These are phyloP conservation scores for Neonectria neomacrospora DNA, from an alignment of 2,329 filamentous ascomycete genomes.

Conservation along the genomic window DNA sequence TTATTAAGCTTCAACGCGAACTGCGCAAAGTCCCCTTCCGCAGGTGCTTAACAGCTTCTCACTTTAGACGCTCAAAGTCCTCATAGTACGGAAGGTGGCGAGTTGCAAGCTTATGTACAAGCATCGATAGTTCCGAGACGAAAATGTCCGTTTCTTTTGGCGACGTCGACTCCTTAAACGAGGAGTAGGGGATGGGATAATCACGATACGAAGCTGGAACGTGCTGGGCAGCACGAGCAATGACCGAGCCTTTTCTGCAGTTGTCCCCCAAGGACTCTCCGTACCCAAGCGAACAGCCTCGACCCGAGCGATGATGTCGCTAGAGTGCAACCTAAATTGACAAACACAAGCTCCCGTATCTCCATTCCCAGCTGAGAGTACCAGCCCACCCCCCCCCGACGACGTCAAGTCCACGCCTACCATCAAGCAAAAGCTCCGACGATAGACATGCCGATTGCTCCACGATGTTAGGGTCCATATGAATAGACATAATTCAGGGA, in stretches of 20 bases:
- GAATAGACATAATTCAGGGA: not conserved
- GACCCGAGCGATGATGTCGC: constrained; percentile 31
- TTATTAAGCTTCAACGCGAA: constrained; percentile 31
- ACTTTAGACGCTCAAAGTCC: constrained; percentile 34
- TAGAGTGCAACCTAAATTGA: not conserved
- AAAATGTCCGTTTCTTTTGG: constrained; percentile 20
- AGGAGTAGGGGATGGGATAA: constrained; percentile 28
- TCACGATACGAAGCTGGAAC: constrained; percentile 27
- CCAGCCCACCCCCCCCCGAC: no score
- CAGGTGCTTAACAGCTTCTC: constrained; percentile 19
- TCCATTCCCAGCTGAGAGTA: not conserved
- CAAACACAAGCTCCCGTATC: not conserved
- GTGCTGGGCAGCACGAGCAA: constrained; percentile 27
- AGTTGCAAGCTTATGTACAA: constrained; percentile 26
- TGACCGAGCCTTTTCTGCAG: constrained; percentile 3
- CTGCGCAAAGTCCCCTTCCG: not conserved
- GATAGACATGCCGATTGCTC: constrained; percentile 49
- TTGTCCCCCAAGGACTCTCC: not conserved
- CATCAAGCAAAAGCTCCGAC: constrained; percentile 49
- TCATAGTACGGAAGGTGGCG: constrained; percentile 39
- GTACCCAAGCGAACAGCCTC: constrained; percentile 17
- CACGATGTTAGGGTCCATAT: constrained; percentile 8
- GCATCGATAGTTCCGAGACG: constrained; percentile 22
- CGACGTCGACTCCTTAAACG: not conserved
- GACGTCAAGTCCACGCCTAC: no score